Evolutionary conservation across 176 grass and related monocot species (phyloP), one percentile per base, ranked within the genome.

Genomic region (Paspalum vaginatum): DNA sequence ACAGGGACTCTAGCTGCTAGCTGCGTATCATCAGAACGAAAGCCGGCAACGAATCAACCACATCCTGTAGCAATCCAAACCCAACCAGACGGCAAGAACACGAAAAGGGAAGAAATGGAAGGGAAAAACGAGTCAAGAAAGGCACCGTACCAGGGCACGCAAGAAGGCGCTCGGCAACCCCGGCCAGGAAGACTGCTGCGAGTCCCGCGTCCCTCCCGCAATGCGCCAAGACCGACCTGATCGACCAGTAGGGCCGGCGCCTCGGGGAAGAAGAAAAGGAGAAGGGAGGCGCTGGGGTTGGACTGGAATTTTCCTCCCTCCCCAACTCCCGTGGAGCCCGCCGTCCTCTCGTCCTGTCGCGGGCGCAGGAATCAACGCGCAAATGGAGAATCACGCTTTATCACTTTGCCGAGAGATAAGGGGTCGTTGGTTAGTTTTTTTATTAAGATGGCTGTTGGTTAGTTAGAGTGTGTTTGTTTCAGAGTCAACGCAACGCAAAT

Each of bases 121-220:
- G 45, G n/a, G n/a, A 15, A 46, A 53, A 32, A 8, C 10, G 51
- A 3, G 45, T 53, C 85, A 70, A 54, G 63, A 61, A 87, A 61
- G 7, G 54, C 32, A 48, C 46, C 64, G 47, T 71, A 87, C 85
- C 79, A 54, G 71, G 75, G 14, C 27, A 61, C 24, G 24, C 58
- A 61, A 61, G 24, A 61, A 61, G 24, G 12, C 24, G 58, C 58
- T 22, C 58, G 9, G 16, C 4, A 44, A 10, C 39, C 64, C 9
- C 9, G 18, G 21, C 39, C 64, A 48, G 14, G 68, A 54, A 12
- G 39, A 42, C 32, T n/a, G 77, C 59, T 53, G 45, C 43, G 20
- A 58, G 21, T 79, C 49, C 8, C n/a, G n/a, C n/a, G n/a, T n/a
- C n/a, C n/a, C n/a, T n/a, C n/a, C n/a, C 32, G 44, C 48, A 82